Evolutionary conservation across 805 yeast genomes (phyloP).

Genomic region (Kluyveromyces lactis): DNA sequence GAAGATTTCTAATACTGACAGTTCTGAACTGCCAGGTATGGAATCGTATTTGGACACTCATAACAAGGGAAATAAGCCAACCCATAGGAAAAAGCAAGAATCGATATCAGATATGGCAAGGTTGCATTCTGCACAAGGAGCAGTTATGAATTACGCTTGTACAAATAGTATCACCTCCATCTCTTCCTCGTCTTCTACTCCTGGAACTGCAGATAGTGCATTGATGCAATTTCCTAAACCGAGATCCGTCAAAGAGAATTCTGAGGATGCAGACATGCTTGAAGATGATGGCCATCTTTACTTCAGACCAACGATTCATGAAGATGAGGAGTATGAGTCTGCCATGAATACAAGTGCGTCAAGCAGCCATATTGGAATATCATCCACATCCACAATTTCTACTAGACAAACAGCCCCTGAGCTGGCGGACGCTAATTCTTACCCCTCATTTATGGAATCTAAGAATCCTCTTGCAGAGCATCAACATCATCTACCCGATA

Average conservation of each 20-base stretch:
- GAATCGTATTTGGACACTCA: conserved; percentile 22
- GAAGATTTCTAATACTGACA: conserved; percentile 1
- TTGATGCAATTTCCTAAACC: conserved; percentile 6
- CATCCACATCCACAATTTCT: conserved; percentile 13
- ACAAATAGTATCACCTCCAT: conserved; percentile 1
- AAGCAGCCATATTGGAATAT: conserved; percentile 12
- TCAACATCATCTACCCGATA: neutral
- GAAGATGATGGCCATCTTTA: conserved; percentile 9
- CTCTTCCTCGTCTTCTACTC: conserved; percentile 16
- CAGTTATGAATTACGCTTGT: neutral
- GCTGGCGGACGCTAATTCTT: neutral
- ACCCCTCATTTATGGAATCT: neutral
- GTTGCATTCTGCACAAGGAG: conserved; percentile 7
- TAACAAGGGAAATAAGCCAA: conserved; percentile 5
- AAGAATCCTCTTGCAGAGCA: neutral
- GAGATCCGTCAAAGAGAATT: conserved; percentile 9
- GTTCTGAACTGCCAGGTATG: conserved; percentile 8
- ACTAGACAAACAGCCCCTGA: conserved; percentile 11
- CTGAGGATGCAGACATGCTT: conserved; percentile 9
- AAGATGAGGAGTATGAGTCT: neutral
- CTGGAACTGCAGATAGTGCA: conserved; percentile 12
- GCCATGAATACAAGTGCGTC: conserved; percentile 1
- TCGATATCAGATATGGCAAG: conserved; percentile 22
- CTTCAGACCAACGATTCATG: neutral
- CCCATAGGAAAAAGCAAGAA: conserved; percentile 26